phyloP scores from a whole-genome alignment of 208 protist species.

The Angomonas deanei region DNA sequence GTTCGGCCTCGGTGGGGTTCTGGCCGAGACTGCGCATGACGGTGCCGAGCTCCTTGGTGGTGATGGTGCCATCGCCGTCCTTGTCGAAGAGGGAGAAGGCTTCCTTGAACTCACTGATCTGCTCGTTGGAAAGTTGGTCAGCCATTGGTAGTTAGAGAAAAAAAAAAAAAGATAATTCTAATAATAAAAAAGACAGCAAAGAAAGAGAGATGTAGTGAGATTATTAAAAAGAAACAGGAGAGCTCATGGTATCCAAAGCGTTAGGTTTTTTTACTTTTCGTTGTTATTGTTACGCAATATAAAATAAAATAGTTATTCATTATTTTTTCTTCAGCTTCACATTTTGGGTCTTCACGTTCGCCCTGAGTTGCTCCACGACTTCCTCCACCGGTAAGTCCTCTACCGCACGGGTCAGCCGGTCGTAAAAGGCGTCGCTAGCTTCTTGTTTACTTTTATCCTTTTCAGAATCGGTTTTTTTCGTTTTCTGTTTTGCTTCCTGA shows the following conservation, averaged over 20 bases:
- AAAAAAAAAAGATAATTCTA: background rate
- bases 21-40: conserved; percentile 99
- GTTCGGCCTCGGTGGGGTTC: conserved; percentile 93
- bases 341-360: conserved; percentile 37
- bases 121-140: conserved; percentile 95
- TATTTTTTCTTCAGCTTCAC: background rate
- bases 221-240: no score
- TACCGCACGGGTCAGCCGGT: background rate
- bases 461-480: background rate
- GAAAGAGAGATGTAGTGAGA: conserved; percentile 7
- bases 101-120: conserved; percentile 99
- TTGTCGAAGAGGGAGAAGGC: conserved; percentile 99
- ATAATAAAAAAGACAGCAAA: background rate
- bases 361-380: conserved; percentile 62
- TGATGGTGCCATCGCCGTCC: conserved; percentile 97
- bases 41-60: conserved; percentile 98
- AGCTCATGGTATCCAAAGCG: no score
- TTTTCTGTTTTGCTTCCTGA: background rate
- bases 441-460: conserved; percentile 7
- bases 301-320: conserved; percentile 5
- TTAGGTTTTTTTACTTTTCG: background rate
- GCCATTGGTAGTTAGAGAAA: conserved; percentile 26
- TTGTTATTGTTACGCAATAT: background rate
- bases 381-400: background rate
- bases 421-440: background rate